Conservation (phyloP, 176 grass and related monocot genomes). For the Canna indica region DNA sequence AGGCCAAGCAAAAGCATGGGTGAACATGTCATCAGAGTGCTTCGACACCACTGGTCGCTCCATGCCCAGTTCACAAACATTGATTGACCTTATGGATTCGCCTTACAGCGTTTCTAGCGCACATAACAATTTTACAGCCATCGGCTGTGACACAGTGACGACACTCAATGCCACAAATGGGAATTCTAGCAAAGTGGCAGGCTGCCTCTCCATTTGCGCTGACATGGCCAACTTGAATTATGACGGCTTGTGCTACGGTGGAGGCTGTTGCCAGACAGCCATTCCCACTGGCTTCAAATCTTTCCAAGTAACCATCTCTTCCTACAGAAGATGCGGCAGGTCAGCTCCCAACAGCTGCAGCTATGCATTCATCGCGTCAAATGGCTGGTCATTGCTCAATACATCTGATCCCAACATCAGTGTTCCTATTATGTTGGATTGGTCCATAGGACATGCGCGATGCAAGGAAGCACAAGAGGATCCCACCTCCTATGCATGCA, state of each 20-base stretch:
- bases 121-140: slow-evolving; percentile 35
- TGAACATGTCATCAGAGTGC: not conserved
- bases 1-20: not conserved
- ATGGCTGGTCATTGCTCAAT: no score
- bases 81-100: not conserved
- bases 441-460: not conserved
- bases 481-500: slow-evolving; percentile 4
- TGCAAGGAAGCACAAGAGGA: not conserved
- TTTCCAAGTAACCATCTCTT: not conserved
- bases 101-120: slow-evolving; percentile 13
- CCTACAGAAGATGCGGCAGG: no score
- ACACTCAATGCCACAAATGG: not conserved
- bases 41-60: no score
- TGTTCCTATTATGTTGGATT: not conserved
- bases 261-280: slow-evolving; percentile 32
- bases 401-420: no score
- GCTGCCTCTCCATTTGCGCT: no score
- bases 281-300: slow-evolving; percentile 12
- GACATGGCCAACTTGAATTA: not conserved
- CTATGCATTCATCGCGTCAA: no score
- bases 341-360: no score
- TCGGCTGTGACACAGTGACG: slow-evolving; percentile 23
- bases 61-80: no score
- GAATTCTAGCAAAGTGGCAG: no score
- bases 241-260: slow-evolving; percentile 23